Evolutionary conservation across 2,329 filamentous ascomycete species (phyloP).

Genomic region (Aureobasidium leucospermi): DNA sequence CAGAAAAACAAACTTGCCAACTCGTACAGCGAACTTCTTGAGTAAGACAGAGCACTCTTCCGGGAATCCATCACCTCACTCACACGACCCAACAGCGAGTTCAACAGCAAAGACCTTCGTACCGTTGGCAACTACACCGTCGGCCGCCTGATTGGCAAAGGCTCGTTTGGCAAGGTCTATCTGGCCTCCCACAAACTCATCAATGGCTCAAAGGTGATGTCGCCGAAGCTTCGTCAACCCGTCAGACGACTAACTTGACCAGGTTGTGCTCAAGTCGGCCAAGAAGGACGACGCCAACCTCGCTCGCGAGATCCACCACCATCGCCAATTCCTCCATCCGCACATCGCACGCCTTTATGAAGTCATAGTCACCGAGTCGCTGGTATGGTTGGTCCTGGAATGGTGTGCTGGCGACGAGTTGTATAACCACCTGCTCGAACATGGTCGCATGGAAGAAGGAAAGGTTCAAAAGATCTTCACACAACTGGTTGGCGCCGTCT

Average conservation of each 20-base stretch:
- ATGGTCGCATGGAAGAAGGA: slow-evolving; percentile 73
- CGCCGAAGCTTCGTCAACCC: slow-evolving; percentile 17
- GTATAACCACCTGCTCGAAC: slow-evolving; percentile 86
- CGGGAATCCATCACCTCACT: slow-evolving; percentile 1
- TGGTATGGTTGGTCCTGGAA: slow-evolving; percentile 95
- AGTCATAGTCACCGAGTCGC: slow-evolving; percentile 88
- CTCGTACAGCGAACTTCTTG: slow-evolving; percentile 92
- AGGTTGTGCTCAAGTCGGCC: slow-evolving; percentile 97
- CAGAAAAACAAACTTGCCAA: slow-evolving; percentile 63
- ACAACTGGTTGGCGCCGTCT: slow-evolving; percentile 88
- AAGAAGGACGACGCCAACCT: slow-evolving; percentile 94
- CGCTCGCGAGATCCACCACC: slow-evolving; percentile 95
- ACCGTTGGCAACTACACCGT: slow-evolving; percentile 93
- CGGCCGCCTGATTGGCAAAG: slow-evolving; percentile 88
- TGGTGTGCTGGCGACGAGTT: slow-evolving; percentile 96
- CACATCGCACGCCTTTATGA: slow-evolving; percentile 96
- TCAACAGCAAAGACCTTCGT: slow-evolving; percentile 82
- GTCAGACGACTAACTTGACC: background rate
- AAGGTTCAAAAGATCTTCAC: slow-evolving; percentile 96
- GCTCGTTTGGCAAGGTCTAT: slow-evolving; percentile 97
- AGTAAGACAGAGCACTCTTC: slow-evolving; percentile 53
- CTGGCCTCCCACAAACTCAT: slow-evolving; percentile 93
- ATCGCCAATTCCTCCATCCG: slow-evolving; percentile 93
- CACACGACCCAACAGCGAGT: slow-evolving; percentile 58
- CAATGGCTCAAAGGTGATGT: slow-evolving; percentile 86